Evolutionary conservation across 805 yeast species (phyloP).

Genomic region (Geotrichum ghanense): DNA sequence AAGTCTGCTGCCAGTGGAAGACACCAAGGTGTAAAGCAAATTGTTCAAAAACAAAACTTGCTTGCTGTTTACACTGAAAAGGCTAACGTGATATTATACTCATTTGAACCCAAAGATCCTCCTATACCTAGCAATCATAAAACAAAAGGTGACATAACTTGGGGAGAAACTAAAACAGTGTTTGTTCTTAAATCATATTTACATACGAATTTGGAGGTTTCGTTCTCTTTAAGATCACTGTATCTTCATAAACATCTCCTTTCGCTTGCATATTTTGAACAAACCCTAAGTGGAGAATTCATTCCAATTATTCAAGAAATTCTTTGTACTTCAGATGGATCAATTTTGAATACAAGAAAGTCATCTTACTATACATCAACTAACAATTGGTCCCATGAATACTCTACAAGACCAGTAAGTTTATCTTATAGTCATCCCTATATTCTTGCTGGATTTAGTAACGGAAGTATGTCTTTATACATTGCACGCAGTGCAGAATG

Average conservation of each 20-base stretch:
- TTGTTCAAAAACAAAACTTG: background rate
- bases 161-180: background rate
- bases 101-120: background rate
- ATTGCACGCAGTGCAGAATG: background rate
- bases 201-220: background rate
- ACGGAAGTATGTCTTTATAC: constrained; percentile 5
- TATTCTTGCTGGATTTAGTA: constrained; percentile 5
- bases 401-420: background rate
- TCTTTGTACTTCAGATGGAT: background rate
- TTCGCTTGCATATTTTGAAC: constrained; percentile 1
- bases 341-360: background rate
- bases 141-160: background rate
- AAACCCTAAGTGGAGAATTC: background rate
- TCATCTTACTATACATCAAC: background rate
- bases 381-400: background rate
- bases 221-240: background rate
- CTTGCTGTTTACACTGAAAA: background rate
- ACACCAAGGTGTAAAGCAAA: background rate
- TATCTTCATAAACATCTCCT: background rate
- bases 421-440: constrained; percentile 8
- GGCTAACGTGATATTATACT: background rate
- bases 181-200: background rate
- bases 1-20: background rate
- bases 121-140: too few relatives aligned
- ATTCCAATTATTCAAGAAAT: background rate